Evolutionary conservation across 208 protist species (phyloP), one percentile per base, ranked within the genome.

Genomic region (Crithidia fasciculata): DNA sequence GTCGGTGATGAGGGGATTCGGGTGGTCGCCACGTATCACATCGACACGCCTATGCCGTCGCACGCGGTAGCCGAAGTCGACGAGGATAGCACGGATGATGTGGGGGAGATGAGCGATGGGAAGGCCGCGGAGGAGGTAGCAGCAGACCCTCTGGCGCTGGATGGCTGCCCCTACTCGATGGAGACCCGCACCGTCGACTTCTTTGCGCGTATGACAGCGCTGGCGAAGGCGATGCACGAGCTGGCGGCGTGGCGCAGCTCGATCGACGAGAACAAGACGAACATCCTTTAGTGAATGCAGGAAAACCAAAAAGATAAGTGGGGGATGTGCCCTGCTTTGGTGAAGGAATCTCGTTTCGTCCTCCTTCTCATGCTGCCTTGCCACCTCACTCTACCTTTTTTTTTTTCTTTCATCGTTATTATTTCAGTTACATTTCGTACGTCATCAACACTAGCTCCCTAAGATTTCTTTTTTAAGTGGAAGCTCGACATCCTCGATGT

Each of bases 111-210:
- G 54, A 59, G 6, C 50, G 45, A 5, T 57, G 69, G 40, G 49
- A 60, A 73, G 8, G 49, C 49, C 16, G 69, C 4, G 10, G 68
- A 71, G 55, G 28, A 28, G 28, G 28, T 28, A 28, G 28, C 28
- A 28, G 66, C 67, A 18, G 72, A 58, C 15, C 62, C 65, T 12
- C 56, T 58, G 8, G 72, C 44, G 10, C 15, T 69, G 54, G 74
- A 80, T 39, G 75, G 65, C 0, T 86, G 79, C 47, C 88, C 88
- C 37, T 89, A 85, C 63, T 78, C 85, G 43, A 74, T 90, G 83
- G 81, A 91, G 68, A 75, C 87, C 12, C 73, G 84, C 57, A 84
- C 84, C 52, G 75, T 91, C 41, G 58, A 86, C 59, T 91, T 87
- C 61, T 87, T 91, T 77, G 69, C 50, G n/a, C 57, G 74, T 54